Conservation (phyloP, 495 filamentous ascomycete genomes). For the Hypoxylon crocopeplum region DNA sequence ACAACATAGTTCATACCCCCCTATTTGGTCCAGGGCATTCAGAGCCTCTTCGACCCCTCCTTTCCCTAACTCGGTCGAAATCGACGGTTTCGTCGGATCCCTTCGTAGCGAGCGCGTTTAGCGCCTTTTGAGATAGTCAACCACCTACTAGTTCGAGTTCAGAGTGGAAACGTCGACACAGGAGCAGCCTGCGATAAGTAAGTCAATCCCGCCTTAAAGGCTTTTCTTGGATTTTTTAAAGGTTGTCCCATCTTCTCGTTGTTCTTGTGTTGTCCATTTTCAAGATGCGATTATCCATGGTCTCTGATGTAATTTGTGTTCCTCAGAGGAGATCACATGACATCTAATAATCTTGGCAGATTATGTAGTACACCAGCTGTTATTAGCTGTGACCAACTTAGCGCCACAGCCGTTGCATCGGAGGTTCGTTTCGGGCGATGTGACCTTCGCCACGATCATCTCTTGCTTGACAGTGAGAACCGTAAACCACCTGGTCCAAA, state of each 20-base stretch:
- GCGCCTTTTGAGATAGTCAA: background rate
- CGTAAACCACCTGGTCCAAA: background rate
- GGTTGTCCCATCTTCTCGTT: too few species aligned
- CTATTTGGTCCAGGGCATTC: conserved; percentile 53
- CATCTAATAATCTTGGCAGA: too few species aligned
- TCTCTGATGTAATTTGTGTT: too few species aligned
- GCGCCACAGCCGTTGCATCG: conserved; percentile 43
- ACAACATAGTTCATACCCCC: too few species aligned
- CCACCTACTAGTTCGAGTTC: conserved; percentile 53
- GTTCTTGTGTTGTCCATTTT: too few species aligned
- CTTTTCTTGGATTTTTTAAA: too few species aligned
- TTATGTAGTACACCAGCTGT: too few species aligned
- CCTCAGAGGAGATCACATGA: too few species aligned
- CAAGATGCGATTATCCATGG: too few species aligned
- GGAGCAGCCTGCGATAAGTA: conserved; percentile 77
- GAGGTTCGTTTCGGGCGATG: background rate
- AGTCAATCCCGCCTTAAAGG: too few species aligned
- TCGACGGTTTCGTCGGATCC: background rate
- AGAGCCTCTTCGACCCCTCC: conserved; percentile 15
- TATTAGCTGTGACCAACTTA: too few species aligned
- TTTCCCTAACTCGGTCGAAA: conserved; percentile 1
- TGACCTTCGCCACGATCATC: conserved; percentile 6
- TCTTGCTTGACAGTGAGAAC: conserved; percentile 13
- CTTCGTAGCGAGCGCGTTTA: background rate
- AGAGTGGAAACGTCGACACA: conserved; percentile 76